These are phyloP conservation scores for Metschnikowia lochheadii DNA, from an alignment of 805 yeast species.

Conservation along the genomic window DNA sequence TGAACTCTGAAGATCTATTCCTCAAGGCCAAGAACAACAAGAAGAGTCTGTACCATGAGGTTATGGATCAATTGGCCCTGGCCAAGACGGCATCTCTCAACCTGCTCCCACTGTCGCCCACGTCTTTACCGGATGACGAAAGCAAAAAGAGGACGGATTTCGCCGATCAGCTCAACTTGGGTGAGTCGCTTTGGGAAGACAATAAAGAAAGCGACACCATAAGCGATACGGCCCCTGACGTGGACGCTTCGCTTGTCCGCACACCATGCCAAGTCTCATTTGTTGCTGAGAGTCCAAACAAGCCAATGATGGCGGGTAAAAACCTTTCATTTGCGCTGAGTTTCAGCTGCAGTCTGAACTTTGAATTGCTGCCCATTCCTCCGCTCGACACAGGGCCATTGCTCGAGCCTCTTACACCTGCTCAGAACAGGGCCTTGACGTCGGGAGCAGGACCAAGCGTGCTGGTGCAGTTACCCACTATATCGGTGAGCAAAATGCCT, in stretches of 20 bases:
- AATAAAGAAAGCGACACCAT: constrained; percentile 5
- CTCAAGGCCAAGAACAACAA: constrained; percentile 57
- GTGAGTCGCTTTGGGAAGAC: constrained; percentile 6
- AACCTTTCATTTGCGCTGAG: constrained; percentile 56
- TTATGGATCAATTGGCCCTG: constrained; percentile 37
- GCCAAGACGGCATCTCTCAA: constrained; percentile 5
- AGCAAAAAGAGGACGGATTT: not conserved
- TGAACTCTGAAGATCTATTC: constrained; percentile 80
- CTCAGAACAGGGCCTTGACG: constrained; percentile 17
- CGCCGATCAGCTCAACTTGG: not conserved
- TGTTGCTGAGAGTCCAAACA: constrained; percentile 36
- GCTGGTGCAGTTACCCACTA: constrained; percentile 12
- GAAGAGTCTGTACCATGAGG: constrained; percentile 39
- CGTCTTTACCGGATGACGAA: constrained; percentile 12
- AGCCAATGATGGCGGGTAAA: constrained; percentile 38
- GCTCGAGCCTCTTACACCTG: constrained; percentile 62
- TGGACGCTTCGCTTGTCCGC: constrained; percentile 9
- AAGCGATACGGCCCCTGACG: constrained; percentile 8
- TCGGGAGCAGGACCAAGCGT: constrained; percentile 4
- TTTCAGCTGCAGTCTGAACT: constrained; percentile 60
- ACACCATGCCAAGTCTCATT: constrained; percentile 12
- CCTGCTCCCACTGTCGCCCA: constrained; percentile 17
- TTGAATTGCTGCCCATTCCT: constrained; percentile 59
- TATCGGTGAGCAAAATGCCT: constrained; percentile 8
- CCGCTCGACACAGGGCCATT: constrained; percentile 61